These are phyloP conservation scores for Herpetomonas tarakana DNA, from an alignment of 208 protist genomes.

Conservation along the genomic window DNA sequence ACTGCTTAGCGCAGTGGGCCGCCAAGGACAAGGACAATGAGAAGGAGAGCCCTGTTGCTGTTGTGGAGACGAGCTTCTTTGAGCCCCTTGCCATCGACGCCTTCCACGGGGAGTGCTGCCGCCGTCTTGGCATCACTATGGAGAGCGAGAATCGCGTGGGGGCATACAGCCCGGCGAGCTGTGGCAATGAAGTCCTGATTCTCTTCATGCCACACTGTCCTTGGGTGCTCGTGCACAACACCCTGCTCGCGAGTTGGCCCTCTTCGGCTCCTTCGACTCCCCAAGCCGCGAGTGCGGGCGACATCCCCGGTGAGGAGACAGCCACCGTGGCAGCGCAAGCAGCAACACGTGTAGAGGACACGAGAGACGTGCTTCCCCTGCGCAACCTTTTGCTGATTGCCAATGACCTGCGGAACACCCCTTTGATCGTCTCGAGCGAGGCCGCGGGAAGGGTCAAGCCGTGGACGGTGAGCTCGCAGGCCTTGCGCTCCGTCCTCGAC, in stretches of 20 bases:
- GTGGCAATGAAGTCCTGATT: no score
- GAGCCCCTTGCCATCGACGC: constrained; percentile 18
- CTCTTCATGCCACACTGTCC: constrained; percentile 66
- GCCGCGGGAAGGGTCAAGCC: neutral
- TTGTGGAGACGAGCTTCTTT: constrained; percentile 5
- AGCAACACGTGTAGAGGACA: no score
- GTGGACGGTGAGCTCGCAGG: constrained; percentile 8
- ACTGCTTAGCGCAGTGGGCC: neutral
- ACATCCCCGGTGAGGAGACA: neutral
- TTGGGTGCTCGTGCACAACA: constrained; percentile 63
- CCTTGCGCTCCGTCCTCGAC: constrained; percentile 10
- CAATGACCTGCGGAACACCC: constrained; percentile 32
- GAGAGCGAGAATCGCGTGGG: constrained; percentile 41
- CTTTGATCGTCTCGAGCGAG: neutral
- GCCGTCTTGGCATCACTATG: constrained; percentile 32
- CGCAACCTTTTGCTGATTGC: constrained; percentile 34
- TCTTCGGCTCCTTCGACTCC: neutral
- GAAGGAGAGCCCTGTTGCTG: neutral
- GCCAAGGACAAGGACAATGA: neutral
- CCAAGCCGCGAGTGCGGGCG: neutral
- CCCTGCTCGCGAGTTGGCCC: constrained; percentile 37
- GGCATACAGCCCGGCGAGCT: constrained; percentile 31
- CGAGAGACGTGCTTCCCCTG: constrained; percentile 14
- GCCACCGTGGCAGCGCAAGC: neutral
- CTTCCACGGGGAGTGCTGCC: constrained; percentile 35